Base-by-base conservation (phyloP, 1,139 yeast genomes). In the Yamadazyma buinensis region DNA sequence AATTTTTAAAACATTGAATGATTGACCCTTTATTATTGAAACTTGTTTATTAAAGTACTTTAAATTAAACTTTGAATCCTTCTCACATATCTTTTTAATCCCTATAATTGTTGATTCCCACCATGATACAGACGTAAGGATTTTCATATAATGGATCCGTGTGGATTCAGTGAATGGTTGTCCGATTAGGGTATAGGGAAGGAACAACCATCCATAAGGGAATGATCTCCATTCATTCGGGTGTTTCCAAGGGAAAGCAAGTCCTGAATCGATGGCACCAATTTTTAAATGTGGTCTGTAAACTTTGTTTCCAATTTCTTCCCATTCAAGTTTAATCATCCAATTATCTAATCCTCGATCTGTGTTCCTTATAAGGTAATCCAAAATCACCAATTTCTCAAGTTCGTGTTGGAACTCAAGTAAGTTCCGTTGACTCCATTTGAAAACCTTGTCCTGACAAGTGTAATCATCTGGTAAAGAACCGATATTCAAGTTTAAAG, bases 181-280 rank as follows among this genome's bases (percentile, higher is more conserved):
- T 0, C 86, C 87, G 36, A 83, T 77, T 4, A 83, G 53, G 7
- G 76, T 64, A 14, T 75, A 54, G 0, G 92, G 92, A 26, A 83
- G 55, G 45, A 79, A 81, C 20, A 83, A 57, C 92, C 92, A 83
- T 0, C 92, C 92, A 57, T 75, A 83, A 0, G 92, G 92, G 46
- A 80, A 83, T 1, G 86, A 79, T 36, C 92, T 59, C 88, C 90
- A 82, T 49, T 81, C 88, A 52, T 83, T 85, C 0, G 92, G 92
- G 44, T 81, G 86, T 47, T 83, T 83, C 90, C 90, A 83, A 4
- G 92, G 92, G 47, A 80, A 82, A 0, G 90, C 73, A 21, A 83
- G 61, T 0, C 90, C 90, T 3, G 86, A 80, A 49, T 83, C 92
- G 33, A 83, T 83, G 0, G 92, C 92, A 2, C 87, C 88, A 15